Base-by-base conservation (phyloP, 257 asterid species). In the Coffea eugenioides region DNA sequence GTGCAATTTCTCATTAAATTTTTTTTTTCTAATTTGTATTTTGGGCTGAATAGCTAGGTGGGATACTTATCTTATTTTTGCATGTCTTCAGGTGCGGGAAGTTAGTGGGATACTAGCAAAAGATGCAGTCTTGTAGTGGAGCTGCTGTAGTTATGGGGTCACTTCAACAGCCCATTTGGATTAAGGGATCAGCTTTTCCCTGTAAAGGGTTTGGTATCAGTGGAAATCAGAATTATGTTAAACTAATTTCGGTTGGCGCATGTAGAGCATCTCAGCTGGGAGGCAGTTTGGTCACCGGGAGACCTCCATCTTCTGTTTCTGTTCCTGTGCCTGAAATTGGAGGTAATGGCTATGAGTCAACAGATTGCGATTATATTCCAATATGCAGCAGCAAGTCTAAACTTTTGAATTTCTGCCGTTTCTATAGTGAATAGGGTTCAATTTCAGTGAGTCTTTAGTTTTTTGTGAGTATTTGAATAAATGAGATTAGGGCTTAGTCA, bases 221-320 rank as follows among this genome's bases (percentile, higher is more conserved):
- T 57, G 86, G 83, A 45, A 81, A 66, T 82, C 85, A 80, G 3
- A 86, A 66, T 75, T 84, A 86, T 61, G 88, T 84, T 41, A 86
- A 81, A 69, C 31, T 88, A 45, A 71, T 80, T 78, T 89, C 87
- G 23, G 31, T 89, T 45, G 88, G 81, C 84, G 90, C 90, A 51
- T 83, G 95, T 70, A 79, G 83, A 82, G 82, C 90, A 0, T 88
- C 97, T 81, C 89, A 76, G 56, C 79, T 92, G 74, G 92, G 92
- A 79, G 94, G 90, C 79, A 88, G 89, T 85, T 77, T 92, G 80
- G 91, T 84, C 82, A 84, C 97, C 4, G 95, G 92, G 83, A 91
- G 83, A 85, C 88, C 90, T 49, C 87, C 90, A 8, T 79, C 93
- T 77, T 89, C 96, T 11, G 87, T 83, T 25, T 82, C 94, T 74